Base-by-base conservation (phyloP, 2,329 filamentous ascomycete genomes). In the Cladosporium cucumerinum region DNA sequence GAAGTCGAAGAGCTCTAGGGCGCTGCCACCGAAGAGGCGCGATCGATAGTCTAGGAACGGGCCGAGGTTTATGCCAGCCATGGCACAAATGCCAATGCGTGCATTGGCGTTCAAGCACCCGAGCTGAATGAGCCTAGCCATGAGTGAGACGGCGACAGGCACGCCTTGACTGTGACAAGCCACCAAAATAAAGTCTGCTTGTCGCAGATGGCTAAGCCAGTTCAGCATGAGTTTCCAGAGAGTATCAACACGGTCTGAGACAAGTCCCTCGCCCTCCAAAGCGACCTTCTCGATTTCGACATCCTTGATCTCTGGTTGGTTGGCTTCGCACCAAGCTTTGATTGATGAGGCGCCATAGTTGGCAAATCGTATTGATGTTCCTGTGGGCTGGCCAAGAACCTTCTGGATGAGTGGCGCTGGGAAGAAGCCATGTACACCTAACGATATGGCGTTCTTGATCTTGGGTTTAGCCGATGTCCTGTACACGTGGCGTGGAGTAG, bases 141-240 rank as follows among this genome's bases (percentile, higher is more conserved):
- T 84, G 3, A 99, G 83, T 88, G 97, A 97, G 66, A 97, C 85
- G 6, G 91, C 89, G 0, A 99, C 95, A 0, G 95, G 95, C 0
- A 98, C 95, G 25, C 95, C 95, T 77, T 99, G 95, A 2, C 92
- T 96, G 76, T 99, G 95, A 66, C 93, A 97, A 2, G 92, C 92
- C n/a, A 99, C 81, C 46, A 99, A 78, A 49, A 99, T 89, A 67
- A 98, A 89, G 77, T 99, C 95, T 0, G 95, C 93, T 61, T 85
- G 86, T 60, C 91, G 88, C 34, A 99, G 90, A 68, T 94, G 89
- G 43, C 97, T 92, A 69, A 97, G 91, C 92, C 93, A 97, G 76
- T 97, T 97, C 30, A 97, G 83, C 63, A 99, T 82, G 11, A 98
- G 83, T 77, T 94, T 96, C 95, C 95, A 99, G 7, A 99, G 80